Conservation (phyloP, 2,329 filamentous ascomycete species). For the Thermothelomyces thermophilus region DNA sequence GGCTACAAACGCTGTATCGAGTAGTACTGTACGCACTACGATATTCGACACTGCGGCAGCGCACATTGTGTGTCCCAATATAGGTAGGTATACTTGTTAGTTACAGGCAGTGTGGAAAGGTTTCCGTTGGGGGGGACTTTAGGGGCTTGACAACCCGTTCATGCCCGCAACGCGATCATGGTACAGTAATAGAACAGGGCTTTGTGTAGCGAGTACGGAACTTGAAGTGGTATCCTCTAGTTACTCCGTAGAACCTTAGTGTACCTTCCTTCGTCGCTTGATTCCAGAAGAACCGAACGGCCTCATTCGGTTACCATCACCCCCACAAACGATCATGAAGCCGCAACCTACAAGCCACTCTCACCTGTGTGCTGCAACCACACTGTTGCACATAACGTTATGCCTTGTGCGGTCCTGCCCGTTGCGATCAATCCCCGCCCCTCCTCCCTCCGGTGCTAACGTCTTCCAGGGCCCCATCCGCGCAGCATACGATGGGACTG, state of each 20-base stretch:
- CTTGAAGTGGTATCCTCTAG: no score
- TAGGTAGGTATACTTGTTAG: no score
- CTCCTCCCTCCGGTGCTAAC: not conserved
- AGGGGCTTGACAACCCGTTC: not conserved
- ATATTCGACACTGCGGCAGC: no score
- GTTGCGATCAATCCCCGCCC: not conserved
- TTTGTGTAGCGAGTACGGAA: no score
- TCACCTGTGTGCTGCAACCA: not conserved
- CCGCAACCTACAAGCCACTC: not conserved
- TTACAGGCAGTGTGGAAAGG: no score
- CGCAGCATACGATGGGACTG: not conserved
- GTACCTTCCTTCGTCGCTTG: not conserved
- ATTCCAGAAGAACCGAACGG: slow-evolving; percentile 1
- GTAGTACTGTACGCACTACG: no score
- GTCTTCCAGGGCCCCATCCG: not conserved
- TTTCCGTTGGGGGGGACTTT: not conserved
- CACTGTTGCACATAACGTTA: not conserved
- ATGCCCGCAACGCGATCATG: not conserved
- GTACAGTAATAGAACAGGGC: no score
- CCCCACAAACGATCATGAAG: not conserved
- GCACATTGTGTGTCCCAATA: no score
- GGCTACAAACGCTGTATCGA: no score
- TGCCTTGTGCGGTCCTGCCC: slow-evolving; percentile 15
- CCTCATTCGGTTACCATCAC: not conserved
- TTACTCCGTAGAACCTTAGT: not conserved